phyloP scores from a whole-genome alignment of 331 rosid species.

The Malus hybrid region DNA sequence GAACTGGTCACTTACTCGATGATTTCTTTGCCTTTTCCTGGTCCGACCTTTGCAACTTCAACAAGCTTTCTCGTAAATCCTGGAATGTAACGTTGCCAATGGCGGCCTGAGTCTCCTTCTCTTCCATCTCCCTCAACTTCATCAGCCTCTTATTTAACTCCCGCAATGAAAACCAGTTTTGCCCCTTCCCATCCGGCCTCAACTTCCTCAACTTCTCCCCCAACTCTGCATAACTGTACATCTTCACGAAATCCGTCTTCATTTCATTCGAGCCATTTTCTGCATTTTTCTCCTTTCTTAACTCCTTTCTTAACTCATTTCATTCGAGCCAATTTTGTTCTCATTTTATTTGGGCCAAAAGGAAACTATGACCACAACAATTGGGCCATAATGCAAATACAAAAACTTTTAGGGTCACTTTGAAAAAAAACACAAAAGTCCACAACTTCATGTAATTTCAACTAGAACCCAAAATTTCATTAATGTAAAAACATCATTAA shows the following conservation, averaged over 20 bases:
- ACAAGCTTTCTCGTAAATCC: conserved; percentile 24
- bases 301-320: conserved; percentile 10
- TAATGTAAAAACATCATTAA: too few relatives aligned
- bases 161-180: conserved; percentile 43
- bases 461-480: too few relatives aligned
- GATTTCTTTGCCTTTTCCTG: conserved; percentile 6
- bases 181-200: conserved; percentile 42
- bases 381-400: too few relatives aligned
- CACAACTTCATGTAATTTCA: too few relatives aligned
- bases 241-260: conserved; percentile 29
- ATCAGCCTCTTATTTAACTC: conserved; percentile 68
- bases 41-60: neutral
- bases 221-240: conserved; percentile 25
- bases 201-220: conserved; percentile 52
- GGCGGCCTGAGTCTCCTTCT: conserved; percentile 9
- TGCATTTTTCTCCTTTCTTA: conserved; percentile 11
- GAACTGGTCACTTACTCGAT: conserved; percentile 28
- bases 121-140: conserved; percentile 49
- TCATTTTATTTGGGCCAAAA: too few relatives aligned
- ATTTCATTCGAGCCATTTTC: neutral
- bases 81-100: fast-evolving
- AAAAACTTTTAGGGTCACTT: too few relatives aligned
- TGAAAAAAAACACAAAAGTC: too few relatives aligned
- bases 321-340: too few relatives aligned
- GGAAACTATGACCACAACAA: too few relatives aligned